Base-by-base conservation (phyloP, 2,329 filamentous ascomycete genomes). In the Monascus ruber region DNA sequence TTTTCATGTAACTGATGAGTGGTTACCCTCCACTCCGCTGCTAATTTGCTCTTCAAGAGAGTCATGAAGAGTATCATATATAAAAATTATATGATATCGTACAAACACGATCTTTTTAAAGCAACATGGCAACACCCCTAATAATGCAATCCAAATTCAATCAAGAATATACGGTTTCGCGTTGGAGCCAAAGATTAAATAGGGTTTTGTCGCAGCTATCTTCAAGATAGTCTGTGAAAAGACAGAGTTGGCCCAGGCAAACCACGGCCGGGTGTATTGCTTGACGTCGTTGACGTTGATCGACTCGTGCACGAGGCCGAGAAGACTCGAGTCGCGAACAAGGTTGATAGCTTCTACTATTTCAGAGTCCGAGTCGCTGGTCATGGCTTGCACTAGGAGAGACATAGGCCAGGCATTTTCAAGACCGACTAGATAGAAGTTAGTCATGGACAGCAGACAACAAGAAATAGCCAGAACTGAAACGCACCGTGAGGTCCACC, bases 351-450 rank as follows among this genome's bases (percentile, higher is more conserved):
- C 84, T 36, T 76, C 71, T 43, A 64, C 68, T 47, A 98, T 96
- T 65, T 98, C 91, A 10, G 48, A 47, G 44, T 94, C 88, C 41
- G 88, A 72, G 37, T 89, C 74, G 5, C 80, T 83, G 0, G 91
- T 98, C 73, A 91, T 86, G 2, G 85, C 86, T 62, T 95, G 88
- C 17, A 95, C 76, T 6, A 98, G 71, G 45, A 95, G 68, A 58
- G 85, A 91, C 87, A 98, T 96, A 0, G 91, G 91, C 91, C 91
- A 98, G 5, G 89, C 91, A 49, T 94, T 85, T 51, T 76, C 69
- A n/a, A 94, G 66, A 0, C 91, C 91, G 48, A 95, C 62, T 83
- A 54, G 10, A 26, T 11, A 24, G 35, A 37, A 52, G 47, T 33
- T 17, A 17, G 17, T 17, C 17, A 17, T 17, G 17, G 17, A 17